phyloP scores from a whole-genome alignment of 805 yeast genomes.

The Kodamaea fukazawae region DNA sequence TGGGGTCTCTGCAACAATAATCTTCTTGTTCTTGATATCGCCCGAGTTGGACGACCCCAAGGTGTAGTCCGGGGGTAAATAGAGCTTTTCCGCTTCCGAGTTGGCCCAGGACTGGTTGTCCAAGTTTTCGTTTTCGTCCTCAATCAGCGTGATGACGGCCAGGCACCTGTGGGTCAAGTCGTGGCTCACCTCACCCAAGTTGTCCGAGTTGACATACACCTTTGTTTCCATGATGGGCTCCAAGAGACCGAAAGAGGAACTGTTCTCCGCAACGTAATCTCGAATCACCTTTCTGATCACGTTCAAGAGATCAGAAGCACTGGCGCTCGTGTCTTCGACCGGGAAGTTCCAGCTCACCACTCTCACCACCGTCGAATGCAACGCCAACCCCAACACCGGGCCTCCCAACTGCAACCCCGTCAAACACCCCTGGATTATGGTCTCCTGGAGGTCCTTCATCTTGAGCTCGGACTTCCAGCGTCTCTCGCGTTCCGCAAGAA shows the following conservation, averaged over 20 bases:
- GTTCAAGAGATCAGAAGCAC: slow-evolving; percentile 39
- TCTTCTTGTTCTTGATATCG: slow-evolving; percentile 44
- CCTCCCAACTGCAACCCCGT: slow-evolving; percentile 72
- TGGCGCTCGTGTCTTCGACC: slow-evolving; percentile 41
- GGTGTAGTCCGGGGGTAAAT: slow-evolving; percentile 77
- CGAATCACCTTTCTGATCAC: slow-evolving; percentile 40
- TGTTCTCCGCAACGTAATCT: slow-evolving; percentile 20
- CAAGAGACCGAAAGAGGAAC: slow-evolving; percentile 49
- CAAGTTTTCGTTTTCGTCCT: slow-evolving; percentile 51
- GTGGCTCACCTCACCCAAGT: slow-evolving; percentile 78
- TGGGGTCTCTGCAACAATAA: slow-evolving; percentile 79
- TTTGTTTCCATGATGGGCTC: slow-evolving; percentile 87
- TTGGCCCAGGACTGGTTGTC: slow-evolving; percentile 47
- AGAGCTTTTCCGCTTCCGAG: slow-evolving; percentile 58
- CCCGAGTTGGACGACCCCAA: slow-evolving; percentile 23
- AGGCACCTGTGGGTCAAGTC: slow-evolving; percentile 78
- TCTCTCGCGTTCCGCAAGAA: slow-evolving; percentile 25
- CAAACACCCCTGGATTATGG: slow-evolving; percentile 55
- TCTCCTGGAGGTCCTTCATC: slow-evolving; percentile 50
- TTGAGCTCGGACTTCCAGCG: slow-evolving; percentile 51
- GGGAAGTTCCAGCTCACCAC: slow-evolving; percentile 55
- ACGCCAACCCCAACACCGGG: slow-evolving; percentile 49
- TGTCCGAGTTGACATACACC: slow-evolving; percentile 64
- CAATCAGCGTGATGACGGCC: slow-evolving; percentile 70
- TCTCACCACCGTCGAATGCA: slow-evolving; percentile 59